Percentiles rank a stretch among this genome's conserved stretches.
Evolutionary conservation across 202 grass and related monocot genomes (phyloP).

Genomic region (Cymbopogon flexuosus): DNA sequence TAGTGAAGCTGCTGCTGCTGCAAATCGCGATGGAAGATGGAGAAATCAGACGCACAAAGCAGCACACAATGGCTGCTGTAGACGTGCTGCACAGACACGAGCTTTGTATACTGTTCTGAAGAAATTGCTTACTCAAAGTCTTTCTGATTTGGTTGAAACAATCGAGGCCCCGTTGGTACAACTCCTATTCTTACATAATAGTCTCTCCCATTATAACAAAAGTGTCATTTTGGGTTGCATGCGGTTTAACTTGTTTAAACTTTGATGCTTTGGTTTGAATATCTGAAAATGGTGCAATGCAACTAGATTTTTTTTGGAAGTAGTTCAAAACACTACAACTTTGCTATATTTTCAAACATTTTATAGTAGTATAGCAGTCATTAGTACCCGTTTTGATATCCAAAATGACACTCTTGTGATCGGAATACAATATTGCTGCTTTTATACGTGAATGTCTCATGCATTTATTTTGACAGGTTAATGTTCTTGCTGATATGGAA

Average conservation of each 20-base stretch:
- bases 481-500: slow-evolving; percentile 94
- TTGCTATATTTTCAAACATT: background rate
- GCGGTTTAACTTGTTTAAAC: background rate
- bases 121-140: slow-evolving; percentile 71
- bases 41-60: slow-evolving; percentile 92
- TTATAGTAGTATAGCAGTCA: background rate
- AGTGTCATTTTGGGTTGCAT: background rate
- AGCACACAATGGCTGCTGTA: slow-evolving; percentile 92
- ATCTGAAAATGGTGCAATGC: background rate
- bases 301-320: background rate
- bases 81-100: slow-evolving; percentile 67
- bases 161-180: slow-evolving; percentile 85
- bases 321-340: background rate
- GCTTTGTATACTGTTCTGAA: slow-evolving; percentile 63
- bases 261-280: background rate
- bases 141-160: slow-evolving; percentile 50
- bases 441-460: slow-evolving; percentile 1
- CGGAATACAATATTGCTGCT: slow-evolving; percentile 5
- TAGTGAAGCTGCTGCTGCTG: slow-evolving; percentile 58
- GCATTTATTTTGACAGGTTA: slow-evolving; percentile 48
- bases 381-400: background rate
- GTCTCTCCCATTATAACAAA: background rate
- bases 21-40: slow-evolving; percentile 90
- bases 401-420: background rate
- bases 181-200: slow-evolving; percentile 23